Conservation (phyloP, 768 basidiomycete species). For the Kwoniella europaea region DNA sequence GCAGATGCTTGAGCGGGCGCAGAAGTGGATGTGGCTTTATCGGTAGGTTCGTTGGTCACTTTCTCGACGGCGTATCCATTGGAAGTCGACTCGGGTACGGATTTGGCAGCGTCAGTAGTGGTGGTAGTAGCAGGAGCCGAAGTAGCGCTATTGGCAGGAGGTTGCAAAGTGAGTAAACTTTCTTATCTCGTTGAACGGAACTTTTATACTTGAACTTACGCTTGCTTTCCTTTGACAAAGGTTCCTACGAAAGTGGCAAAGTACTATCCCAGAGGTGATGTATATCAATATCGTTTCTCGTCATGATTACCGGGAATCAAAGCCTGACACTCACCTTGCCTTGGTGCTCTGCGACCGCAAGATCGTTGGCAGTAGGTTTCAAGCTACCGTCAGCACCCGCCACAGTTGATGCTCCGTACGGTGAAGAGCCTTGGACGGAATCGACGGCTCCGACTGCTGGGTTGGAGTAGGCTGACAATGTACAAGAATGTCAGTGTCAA, state of each 20-base stretch:
- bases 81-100: conserved; percentile 4
- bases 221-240: conserved; percentile 40
- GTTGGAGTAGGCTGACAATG: conserved; percentile 52
- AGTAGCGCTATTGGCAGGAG: conserved; percentile 3
- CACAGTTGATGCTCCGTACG: conserved; percentile 71
- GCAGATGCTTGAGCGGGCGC: conserved; percentile 12
- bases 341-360: conserved; percentile 41
- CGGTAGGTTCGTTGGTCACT: not conserved
- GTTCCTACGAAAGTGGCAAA: conserved; percentile 45
- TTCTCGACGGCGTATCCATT: conserved; percentile 6
- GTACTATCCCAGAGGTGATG: conserved; percentile 20
- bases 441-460: conserved; percentile 59
- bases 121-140: conserved; percentile 6
- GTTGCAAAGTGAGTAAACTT: not conserved
- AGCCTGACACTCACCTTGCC: conserved; percentile 35
- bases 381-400: conserved; percentile 53
- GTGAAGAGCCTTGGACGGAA: conserved; percentile 64
- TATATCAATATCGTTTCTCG: not conserved
- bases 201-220: conserved; percentile 9
- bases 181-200: not conserved
- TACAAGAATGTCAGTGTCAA: not conserved
- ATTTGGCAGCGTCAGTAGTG: conserved; percentile 3
- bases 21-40: conserved; percentile 8
- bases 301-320: not conserved
- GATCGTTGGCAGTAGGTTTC: conserved; percentile 35